Evolutionary conservation across 352 stramenopile species (phyloP).

Genomic region (Phytophthora foliorum): DNA sequence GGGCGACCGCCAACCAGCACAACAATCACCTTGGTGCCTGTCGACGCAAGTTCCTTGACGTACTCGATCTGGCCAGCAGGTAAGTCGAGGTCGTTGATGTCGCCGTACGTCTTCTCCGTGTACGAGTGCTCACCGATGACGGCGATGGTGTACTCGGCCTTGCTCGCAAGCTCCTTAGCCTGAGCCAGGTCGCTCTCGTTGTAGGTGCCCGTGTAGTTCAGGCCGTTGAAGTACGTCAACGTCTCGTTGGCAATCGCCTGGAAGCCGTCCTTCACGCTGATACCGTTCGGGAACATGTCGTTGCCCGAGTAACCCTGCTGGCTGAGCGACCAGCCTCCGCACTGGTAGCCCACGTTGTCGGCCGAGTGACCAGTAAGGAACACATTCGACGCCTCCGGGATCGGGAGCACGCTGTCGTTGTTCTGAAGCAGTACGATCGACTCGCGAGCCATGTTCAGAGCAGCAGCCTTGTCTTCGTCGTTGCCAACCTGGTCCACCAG

Average conservation of each 20-base stretch:
- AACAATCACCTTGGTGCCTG: constrained; percentile 79
- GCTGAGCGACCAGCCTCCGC: constrained; percentile 82
- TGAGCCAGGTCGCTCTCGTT: constrained; percentile 54
- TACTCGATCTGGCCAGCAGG: constrained; percentile 78
- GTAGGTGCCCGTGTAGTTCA: constrained; percentile 62
- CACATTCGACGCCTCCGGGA: constrained; percentile 42
- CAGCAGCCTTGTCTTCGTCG: constrained; percentile 50
- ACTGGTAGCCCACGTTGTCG: constrained; percentile 71
- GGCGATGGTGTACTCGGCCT: constrained; percentile 70
- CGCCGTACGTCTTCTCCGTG: constrained; percentile 82
- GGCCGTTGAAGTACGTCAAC: constrained; percentile 63
- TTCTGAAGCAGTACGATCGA: constrained; percentile 90
- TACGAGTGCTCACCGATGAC: constrained; percentile 83
- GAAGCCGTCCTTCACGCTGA: constrained; percentile 67
- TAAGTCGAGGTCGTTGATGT: constrained; percentile 81
- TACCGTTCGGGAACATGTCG: constrained; percentile 64
- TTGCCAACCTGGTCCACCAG: constrained; percentile 55
- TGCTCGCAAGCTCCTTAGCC: constrained; percentile 60
- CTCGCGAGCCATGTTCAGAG: constrained; percentile 71
- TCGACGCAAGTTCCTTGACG: constrained; percentile 64
- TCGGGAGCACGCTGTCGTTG: constrained; percentile 55
- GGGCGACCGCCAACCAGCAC: constrained; percentile 81
- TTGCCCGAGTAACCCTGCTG: constrained; percentile 87
- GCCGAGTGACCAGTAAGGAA: constrained; percentile 73
- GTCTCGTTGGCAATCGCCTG: constrained; percentile 40